These are phyloP conservation scores for Elsinoe necatrix DNA, from an alignment of 2,329 filamentous ascomycete species.

Conservation along the genomic window DNA sequence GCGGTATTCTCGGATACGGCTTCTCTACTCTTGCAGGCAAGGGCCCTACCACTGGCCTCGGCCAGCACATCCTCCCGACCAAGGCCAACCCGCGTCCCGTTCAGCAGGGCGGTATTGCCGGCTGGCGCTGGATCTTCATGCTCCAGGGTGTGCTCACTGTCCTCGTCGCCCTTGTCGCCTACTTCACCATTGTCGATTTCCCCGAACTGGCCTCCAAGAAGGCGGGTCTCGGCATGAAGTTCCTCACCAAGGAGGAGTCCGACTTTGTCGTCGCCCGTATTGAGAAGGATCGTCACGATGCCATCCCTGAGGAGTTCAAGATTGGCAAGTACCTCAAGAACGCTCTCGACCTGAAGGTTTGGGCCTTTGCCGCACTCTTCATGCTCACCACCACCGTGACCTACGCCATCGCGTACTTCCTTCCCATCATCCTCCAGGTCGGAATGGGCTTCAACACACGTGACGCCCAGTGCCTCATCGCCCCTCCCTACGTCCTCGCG, in stretches of 20 bases:
- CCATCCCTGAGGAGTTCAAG: slow-evolving; percentile 36
- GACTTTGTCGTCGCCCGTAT: slow-evolving; percentile 45
- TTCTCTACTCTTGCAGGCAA: slow-evolving; percentile 26
- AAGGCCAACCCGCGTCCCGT: slow-evolving; percentile 22
- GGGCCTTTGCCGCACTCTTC: slow-evolving; percentile 48
- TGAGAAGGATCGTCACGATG: slow-evolving; percentile 45
- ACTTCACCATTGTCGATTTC: slow-evolving; percentile 40
- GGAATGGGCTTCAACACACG: slow-evolving; percentile 29
- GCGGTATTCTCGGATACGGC: slow-evolving; percentile 36
- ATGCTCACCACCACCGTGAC: slow-evolving; percentile 53
- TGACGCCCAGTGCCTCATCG: slow-evolving; percentile 28
- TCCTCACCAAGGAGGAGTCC: slow-evolving; percentile 40
- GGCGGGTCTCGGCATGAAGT: slow-evolving; percentile 25
- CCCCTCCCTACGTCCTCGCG: slow-evolving; percentile 26
- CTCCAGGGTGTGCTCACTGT: slow-evolving; percentile 36
- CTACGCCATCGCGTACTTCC: slow-evolving; percentile 31
- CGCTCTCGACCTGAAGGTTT: slow-evolving; percentile 45
- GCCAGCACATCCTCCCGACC: slow-evolving; percentile 28
- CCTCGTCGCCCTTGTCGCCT: slow-evolving; percentile 33
- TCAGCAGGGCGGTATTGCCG: slow-evolving; percentile 24
- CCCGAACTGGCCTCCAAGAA: slow-evolving; percentile 21
- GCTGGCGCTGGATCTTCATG: slow-evolving; percentile 37
- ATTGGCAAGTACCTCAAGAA: slow-evolving; percentile 40
- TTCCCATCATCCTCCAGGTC: slow-evolving; percentile 31
- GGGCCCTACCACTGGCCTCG: slow-evolving; percentile 24